phyloP scores from a whole-genome alignment of 129 eudicot species.

The Centaurea solstitialis region DNA sequence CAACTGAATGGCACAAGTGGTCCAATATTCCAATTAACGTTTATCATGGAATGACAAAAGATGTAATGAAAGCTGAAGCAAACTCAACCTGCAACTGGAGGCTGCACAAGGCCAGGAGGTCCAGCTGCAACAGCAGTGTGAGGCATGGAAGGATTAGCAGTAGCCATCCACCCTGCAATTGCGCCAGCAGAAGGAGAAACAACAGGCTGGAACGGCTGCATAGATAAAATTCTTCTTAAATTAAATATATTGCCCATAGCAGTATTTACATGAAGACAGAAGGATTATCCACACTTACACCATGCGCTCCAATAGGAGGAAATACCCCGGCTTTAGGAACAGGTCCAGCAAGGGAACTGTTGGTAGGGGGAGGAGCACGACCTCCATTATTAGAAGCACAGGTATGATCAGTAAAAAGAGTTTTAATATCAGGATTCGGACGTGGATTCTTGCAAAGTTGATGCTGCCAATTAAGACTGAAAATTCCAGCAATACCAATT shows the following conservation, averaged over 20 bases:
- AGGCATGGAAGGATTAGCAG: constrained; percentile 70
- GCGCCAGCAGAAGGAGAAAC: constrained; percentile 83
- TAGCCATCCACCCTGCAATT: constrained; percentile 87
- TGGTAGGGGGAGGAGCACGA: constrained; percentile 67
- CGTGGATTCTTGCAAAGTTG: constrained; percentile 95
- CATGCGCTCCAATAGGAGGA: constrained; percentile 79
- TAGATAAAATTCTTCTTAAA: neutral
- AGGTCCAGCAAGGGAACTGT: constrained; percentile 62
- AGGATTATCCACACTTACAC: constrained; percentile 53
- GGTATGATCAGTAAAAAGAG: constrained; percentile 76
- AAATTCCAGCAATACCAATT: constrained; percentile 14
- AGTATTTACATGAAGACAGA: neutral
- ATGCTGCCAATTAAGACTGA: constrained; percentile 94
- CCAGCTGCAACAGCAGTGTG: constrained; percentile 73
- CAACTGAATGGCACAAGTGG: neutral
- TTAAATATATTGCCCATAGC: neutral
- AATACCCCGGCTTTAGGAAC: constrained; percentile 78
- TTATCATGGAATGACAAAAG: neutral
- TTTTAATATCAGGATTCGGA: constrained; percentile 86
- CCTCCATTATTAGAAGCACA: constrained; percentile 75
- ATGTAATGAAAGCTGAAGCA: neutral
- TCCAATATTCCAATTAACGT: neutral
- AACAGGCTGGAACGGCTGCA: constrained; percentile 86
- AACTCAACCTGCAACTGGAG: constrained; percentile 59
- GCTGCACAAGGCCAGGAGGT: constrained; percentile 78